phyloP scores from a whole-genome alignment of 257 asterid genomes.

The Knoxia roxburghii region DNA sequence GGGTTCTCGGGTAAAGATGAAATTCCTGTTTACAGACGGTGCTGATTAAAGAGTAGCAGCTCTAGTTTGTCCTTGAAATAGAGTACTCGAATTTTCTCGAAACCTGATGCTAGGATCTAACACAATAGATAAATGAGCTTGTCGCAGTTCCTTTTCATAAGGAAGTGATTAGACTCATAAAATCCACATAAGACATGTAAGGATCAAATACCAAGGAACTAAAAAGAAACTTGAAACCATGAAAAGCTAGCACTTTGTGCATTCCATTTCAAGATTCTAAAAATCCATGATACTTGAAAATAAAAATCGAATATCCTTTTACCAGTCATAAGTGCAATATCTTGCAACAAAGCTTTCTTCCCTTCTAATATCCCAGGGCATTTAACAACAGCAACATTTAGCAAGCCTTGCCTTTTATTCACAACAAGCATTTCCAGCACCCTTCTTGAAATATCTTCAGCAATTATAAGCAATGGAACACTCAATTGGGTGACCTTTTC shows the following conservation, averaged over 20 bases:
- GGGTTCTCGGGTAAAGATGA: not conserved
- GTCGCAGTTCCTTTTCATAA: not conserved
- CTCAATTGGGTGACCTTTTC: conserved; percentile 90
- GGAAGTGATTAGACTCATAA: not conserved
- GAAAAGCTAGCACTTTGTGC: not conserved
- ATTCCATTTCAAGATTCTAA: not conserved
- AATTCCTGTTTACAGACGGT: not conserved
- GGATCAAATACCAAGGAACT: not conserved
- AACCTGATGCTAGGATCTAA: not conserved
- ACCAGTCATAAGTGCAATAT: conserved; percentile 96
- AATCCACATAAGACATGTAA: not conserved
- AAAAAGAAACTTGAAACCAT: not conserved
- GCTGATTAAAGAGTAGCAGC: not conserved
- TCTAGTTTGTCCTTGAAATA: not conserved
- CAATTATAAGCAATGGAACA: conserved; percentile 84
- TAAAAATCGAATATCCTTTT: conserved; percentile 2
- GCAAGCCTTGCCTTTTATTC: conserved; percentile 73
- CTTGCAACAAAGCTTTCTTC: conserved; percentile 87
- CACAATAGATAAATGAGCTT: not conserved
- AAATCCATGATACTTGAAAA: not conserved
- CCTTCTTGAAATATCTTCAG: conserved; percentile 69
- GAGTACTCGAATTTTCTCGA: not conserved
- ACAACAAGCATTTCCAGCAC: conserved; percentile 76
- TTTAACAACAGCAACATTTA: conserved; percentile 74
- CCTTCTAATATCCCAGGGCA: conserved; percentile 80